Evolutionary conservation across 2,329 filamentous ascomycete genomes (phyloP).

Genomic region (Fusarium nisikadoi): DNA sequence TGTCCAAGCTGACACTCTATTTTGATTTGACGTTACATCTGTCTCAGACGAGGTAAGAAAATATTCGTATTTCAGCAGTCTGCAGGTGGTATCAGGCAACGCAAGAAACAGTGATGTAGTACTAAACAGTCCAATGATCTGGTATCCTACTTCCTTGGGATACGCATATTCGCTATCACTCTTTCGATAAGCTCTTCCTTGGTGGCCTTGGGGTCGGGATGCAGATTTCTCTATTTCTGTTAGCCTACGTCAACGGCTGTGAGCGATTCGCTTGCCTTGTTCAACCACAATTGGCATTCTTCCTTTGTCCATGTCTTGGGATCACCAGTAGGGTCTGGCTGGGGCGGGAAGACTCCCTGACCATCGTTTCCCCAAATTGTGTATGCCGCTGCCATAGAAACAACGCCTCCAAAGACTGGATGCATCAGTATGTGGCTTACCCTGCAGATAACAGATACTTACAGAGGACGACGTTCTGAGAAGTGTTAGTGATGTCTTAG

Average conservation of each 20-base stretch:
- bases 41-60: background rate
- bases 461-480: constrained; percentile 77
- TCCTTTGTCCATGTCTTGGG: constrained; percentile 78
- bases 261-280: constrained; percentile 65
- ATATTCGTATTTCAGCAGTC: background rate
- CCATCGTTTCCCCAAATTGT: constrained; percentile 77
- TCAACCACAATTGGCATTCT: constrained; percentile 84
- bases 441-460: constrained; percentile 43
- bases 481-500: background rate
- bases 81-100: constrained; percentile 16
- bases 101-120: background rate
- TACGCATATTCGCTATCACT: constrained; percentile 60
- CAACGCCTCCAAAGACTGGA: constrained; percentile 32
- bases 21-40: background rate
- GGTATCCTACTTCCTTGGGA: constrained; percentile 45
- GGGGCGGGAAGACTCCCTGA: constrained; percentile 80
- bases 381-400: constrained; percentile 68
- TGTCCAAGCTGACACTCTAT: background rate
- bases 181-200: constrained; percentile 60
- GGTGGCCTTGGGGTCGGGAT: constrained; percentile 56
- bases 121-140: background rate
- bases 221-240: constrained; percentile 56
- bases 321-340: constrained; percentile 81
- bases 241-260: background rate
- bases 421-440: constrained; percentile 26